These are phyloP conservation scores for Rhizoctonia solani DNA, from an alignment of 1,284 basidiomycete species.

Conservation along the genomic window DNA sequence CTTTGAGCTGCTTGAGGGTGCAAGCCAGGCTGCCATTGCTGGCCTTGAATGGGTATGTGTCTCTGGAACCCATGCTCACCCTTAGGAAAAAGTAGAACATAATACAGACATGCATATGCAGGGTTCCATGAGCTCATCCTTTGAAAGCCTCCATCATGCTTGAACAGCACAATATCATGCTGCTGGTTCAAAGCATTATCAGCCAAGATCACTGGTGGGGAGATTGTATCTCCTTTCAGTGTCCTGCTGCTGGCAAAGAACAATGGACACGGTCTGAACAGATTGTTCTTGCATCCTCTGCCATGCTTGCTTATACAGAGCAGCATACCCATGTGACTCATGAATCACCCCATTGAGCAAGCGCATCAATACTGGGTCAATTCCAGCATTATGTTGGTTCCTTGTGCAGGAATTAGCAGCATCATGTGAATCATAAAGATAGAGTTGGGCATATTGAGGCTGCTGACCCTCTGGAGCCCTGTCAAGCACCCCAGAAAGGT, in stretches of 20 bases:
- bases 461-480: conserved; percentile 37
- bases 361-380: conserved; percentile 41
- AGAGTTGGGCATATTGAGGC: conserved; percentile 48
- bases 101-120: conserved; percentile 48
- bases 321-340: conserved; percentile 44
- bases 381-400: conserved; percentile 41
- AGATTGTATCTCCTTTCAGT: conserved; percentile 48
- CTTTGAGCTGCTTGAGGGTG: not conserved
- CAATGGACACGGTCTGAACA: not conserved
- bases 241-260: conserved; percentile 10
- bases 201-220: conserved; percentile 49
- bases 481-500: conserved; percentile 46
- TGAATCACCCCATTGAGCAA: conserved; percentile 44
- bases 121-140: conserved; percentile 47
- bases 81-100: conserved; percentile 50
- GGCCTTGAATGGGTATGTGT: not conserved
- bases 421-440: conserved; percentile 46
- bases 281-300: conserved; percentile 42
- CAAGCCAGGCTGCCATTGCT: not conserved
- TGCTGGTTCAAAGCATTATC: conserved; percentile 37
- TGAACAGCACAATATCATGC: conserved; percentile 47
- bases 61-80: conserved; percentile 47
- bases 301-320: conserved; percentile 44
- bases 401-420: conserved; percentile 41
- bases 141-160: conserved; percentile 41